Percentiles rank a stretch among this genome's conserved stretches.
Evolutionary conservation across 352 stramenopile genomes (phyloP).

Genomic region (Aphanomyces astaci): DNA sequence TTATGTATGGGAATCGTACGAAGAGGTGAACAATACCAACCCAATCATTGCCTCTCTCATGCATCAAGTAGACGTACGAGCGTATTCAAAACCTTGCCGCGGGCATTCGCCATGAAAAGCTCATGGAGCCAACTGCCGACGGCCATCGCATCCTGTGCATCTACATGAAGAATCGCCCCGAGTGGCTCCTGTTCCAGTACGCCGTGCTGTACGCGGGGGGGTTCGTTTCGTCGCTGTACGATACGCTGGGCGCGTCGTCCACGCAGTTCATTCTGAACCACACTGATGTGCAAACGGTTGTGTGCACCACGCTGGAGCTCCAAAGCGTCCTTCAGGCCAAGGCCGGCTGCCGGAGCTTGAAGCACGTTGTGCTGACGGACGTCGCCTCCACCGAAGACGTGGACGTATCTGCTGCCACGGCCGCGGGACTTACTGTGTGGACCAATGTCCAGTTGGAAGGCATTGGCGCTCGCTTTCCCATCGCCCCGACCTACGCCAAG

Average conservation of each 20-base stretch:
- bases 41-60: too few species aligned
- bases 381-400: too few species aligned
- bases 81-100: conserved; percentile 31
- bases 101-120: conserved; percentile 30
- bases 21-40: too few species aligned
- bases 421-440: too few species aligned
- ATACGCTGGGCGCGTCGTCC: conserved; percentile 27
- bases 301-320: too few species aligned
- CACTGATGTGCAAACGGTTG: too few species aligned
- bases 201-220: conserved; percentile 61
- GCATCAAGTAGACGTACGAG: too few species aligned
- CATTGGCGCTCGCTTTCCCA: conserved; percentile 27
- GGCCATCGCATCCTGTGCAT: conserved; percentile 54
- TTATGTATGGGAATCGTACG: conserved; percentile 55
- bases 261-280: conserved; percentile 25
- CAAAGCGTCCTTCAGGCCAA: too few species aligned
- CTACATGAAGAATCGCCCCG: conserved; percentile 85
- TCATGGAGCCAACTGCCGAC: conserved; percentile 29
- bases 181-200: conserved; percentile 84
- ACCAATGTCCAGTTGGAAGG: too few species aligned
- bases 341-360: neutral
- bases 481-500: conserved; percentile 25
- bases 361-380: too few species aligned
- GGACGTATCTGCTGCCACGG: too few species aligned
- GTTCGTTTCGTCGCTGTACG: conserved; percentile 69